Evolutionary conservation across 2,329 filamentous ascomycete genomes (phyloP), one percentile per base, ranked within the genome.

Genomic region (Arthrobotrys iridis): DNA sequence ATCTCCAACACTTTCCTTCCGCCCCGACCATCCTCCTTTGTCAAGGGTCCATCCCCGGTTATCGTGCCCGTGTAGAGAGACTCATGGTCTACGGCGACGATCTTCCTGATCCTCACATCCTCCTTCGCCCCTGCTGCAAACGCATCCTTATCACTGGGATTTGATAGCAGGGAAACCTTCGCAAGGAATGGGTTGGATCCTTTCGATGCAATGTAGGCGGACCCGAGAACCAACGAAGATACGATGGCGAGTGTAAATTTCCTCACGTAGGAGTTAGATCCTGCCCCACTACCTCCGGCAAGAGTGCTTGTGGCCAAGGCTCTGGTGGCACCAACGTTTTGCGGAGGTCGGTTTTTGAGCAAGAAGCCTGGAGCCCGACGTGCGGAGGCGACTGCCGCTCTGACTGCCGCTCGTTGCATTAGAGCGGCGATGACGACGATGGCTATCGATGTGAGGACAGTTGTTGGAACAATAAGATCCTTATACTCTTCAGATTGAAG

Each of bases 21-120:
- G 11, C 74, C 77, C 28, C 93, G 93, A 81, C 91, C 91, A 81
- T 93, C 91, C 79, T 91, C 88, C 84, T 99, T 99, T 48, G 91
- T 91, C 74, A 99, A 88, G 18, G 94, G 93, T 4, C 89, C 91
- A 80, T 96, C 91, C 72, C 91, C 92, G 15, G 93, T 89, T 77
- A 97, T 90, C 6, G 92, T 91, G 22, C 92, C 91, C 8, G 94
- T 95, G 81, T 93, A 94, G 57, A 99, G 88, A 82, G 96, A 90
- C 81, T 96, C 93, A 80, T 93, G 91, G 75, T 94, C 93, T 60
- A 99, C 92, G 43, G 97, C 89, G 22, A 98, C 86, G 18, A 96
- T 92, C 78, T 86, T 93, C 82, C 83, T 87, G 20, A 76, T 67
- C 33, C 59, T 65, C 8, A 60, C 58, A 48, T 76, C 80, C 1